A percentile compares a stretch with the other conserved stretches of the same genome.
phyloP scores from a whole-genome alignment of 345 rosid genomes.

The Gossypium stocksii region DNA sequence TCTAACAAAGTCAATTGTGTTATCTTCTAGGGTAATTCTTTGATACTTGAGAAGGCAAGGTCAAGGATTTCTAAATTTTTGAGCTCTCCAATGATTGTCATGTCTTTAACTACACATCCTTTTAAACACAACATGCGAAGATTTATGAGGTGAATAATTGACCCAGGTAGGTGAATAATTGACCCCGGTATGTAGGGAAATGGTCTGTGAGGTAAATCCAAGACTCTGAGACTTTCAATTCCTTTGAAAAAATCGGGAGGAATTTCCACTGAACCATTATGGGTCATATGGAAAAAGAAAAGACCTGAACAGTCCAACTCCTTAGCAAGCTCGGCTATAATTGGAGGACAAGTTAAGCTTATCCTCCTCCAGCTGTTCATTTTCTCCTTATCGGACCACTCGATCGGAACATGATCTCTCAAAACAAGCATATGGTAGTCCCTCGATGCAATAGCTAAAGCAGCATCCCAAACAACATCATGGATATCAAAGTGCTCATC shows the following conservation, averaged over 20 bases:
- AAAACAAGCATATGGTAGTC: too few species aligned
- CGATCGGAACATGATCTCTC: neutral
- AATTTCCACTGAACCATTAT: neutral
- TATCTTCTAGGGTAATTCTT: conserved; percentile 14
- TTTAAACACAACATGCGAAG: too few species aligned
- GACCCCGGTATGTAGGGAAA: neutral
- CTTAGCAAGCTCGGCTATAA: conserved; percentile 1
- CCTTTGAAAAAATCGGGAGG: conserved; percentile 10
- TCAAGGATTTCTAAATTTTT: conserved; percentile 17
- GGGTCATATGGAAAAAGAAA: too few species aligned
- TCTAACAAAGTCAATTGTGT: neutral
- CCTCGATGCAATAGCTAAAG: too few species aligned
- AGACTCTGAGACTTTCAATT: conserved; percentile 11
- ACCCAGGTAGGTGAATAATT: neutral
- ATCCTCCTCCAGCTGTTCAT: neutral
- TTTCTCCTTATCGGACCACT: neutral
- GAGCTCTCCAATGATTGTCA: too few species aligned
- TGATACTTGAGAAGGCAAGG: neutral
- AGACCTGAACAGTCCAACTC: conserved; percentile 12
- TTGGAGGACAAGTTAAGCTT: neutral
- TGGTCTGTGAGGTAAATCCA: neutral
- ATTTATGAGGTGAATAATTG: neutral
- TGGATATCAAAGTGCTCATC: too few species aligned
- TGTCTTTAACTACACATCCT: too few species aligned
- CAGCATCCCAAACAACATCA: too few species aligned